Base-by-base conservation (phyloP, 2,329 filamentous ascomycete genomes). In the Arthrobotrys iridis region DNA sequence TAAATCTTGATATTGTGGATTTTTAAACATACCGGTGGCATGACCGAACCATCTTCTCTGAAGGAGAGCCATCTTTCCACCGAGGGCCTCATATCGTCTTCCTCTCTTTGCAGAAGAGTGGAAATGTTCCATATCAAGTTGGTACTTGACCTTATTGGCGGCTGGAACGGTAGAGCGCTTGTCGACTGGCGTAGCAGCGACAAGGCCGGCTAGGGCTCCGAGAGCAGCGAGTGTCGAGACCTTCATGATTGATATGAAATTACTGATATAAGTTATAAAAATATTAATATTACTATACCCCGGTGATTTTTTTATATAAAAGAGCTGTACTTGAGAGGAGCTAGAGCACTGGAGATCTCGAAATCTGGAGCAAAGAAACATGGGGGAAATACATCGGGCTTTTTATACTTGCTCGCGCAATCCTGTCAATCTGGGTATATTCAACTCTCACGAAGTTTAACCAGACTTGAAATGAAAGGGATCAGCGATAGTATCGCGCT, bases 91-190 rank as follows among this genome's bases (percentile, higher is more conserved):
- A 59, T 63, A 63, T 63, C 71, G 63, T 68, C 71, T 55, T 63
- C 71, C 71, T 75, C 71, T 45, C 33, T 75, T 75, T 20, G 71
- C 71, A n/a, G 71, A 68, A 20, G 71, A 35, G 46, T 75, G 71
- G 71, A 75, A 75, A 59, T 68, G 71, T 55, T 63, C 64, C 71
- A 59, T 75, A 43, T 75, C 71, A 75, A 75, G 71, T 13, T 75
- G 33, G 48, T 75, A 75, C 63, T 75, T 75, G 71, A 64, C 41
- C 30, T 75, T 75, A 37, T 63, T 68, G n/a, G 43, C 45, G 20
- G 62, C 71, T 13, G 71, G 71, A n/a, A 75, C 71, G 13, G 45
- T 68, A n/a, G 71, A 43, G 30, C 63, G 35, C 63, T 75, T 68
- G 37, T 75, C 71, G 24, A 75, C 55, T 35, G 71, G 71, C 57